Conservation (phyloP, 2,329 filamentous ascomycete genomes). For the Plenodomus lindquistii region DNA sequence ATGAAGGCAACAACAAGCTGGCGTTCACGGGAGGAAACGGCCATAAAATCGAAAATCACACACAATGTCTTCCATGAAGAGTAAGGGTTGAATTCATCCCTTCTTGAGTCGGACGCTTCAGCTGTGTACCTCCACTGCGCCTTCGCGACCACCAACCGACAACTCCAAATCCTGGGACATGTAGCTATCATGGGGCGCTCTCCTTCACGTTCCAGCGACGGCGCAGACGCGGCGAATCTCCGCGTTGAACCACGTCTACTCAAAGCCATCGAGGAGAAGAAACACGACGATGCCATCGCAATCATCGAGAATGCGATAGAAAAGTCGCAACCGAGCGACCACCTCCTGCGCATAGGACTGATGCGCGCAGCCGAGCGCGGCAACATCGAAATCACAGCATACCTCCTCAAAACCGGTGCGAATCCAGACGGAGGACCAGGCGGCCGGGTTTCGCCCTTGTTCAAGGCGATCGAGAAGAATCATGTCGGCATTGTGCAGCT, state of each 20-base stretch:
- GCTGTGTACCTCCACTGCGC: neutral
- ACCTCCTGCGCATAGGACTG: conserved; percentile 42
- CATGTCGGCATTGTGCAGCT: conserved; percentile 35
- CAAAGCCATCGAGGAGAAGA: conserved; percentile 40
- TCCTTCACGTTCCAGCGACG: conserved; percentile 42
- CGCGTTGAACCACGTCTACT: conserved; percentile 42
- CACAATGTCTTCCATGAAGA: conserved; percentile 8
- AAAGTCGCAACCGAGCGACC: conserved; percentile 36
- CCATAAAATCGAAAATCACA: conserved; percentile 10
- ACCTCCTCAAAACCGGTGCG: conserved; percentile 38
- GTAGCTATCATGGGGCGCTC: conserved; percentile 36
- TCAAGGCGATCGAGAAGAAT: conserved; percentile 39
- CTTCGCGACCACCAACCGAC: conserved; percentile 5
- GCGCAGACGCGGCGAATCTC: conserved; percentile 28
- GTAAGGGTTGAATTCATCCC: conserved; percentile 10
- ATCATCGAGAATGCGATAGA: conserved; percentile 42
- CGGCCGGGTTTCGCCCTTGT: conserved; percentile 33
- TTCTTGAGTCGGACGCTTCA: conserved; percentile 6
- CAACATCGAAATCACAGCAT: conserved; percentile 35
- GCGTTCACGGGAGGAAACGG: conserved; percentile 3
- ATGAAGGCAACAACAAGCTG: conserved; percentile 2
- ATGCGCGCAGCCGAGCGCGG: conserved; percentile 41
- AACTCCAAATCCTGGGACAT: conserved; percentile 12
- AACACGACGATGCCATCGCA: conserved; percentile 34
- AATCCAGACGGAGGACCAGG: conserved; percentile 40